A percentile compares a stretch with the other conserved stretches of the same genome.
phyloP scores from a whole-genome alignment of 257 asterid genomes.

The Scutellaria minor region DNA sequence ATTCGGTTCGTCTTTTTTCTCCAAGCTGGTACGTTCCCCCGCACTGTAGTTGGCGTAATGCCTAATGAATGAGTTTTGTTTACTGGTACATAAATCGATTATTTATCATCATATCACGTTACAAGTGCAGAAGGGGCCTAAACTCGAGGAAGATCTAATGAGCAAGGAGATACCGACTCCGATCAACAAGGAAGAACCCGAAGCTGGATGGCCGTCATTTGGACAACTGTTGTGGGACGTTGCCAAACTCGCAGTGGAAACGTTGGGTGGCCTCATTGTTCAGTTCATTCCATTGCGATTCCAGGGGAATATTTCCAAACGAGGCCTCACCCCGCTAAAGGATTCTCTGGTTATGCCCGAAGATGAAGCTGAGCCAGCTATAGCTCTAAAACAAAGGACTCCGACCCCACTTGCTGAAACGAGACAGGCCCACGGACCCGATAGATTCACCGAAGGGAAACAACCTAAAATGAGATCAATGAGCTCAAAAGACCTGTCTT shows the following conservation, averaged over 20 bases:
- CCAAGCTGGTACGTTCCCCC: slow-evolving; percentile 54
- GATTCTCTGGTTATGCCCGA: slow-evolving; percentile 88
- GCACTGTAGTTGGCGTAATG: neutral
- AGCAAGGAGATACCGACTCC: slow-evolving; percentile 57
- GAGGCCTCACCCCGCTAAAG: slow-evolving; percentile 80
- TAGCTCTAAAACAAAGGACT: slow-evolving; percentile 63
- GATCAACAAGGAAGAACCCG: slow-evolving; percentile 61
- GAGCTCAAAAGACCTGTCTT: slow-evolving; percentile 63
- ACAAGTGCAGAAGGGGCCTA: slow-evolving; percentile 56
- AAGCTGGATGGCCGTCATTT: slow-evolving; percentile 89
- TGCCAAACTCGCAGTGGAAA: slow-evolving; percentile 64
- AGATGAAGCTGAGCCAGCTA: slow-evolving; percentile 63
- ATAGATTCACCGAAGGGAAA: slow-evolving; percentile 64
- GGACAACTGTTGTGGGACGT: slow-evolving; percentile 81
- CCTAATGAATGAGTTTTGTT: neutral
- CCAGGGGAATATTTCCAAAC: slow-evolving; percentile 40
- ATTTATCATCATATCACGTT: neutral
- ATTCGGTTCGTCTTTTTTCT: slow-evolving; percentile 71
- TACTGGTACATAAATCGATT: neutral
- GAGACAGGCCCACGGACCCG: slow-evolving; percentile 58
- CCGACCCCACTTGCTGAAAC: slow-evolving; percentile 65
- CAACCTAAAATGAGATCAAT: slow-evolving; percentile 63
- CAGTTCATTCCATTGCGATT: slow-evolving; percentile 53
- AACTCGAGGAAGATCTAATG: slow-evolving; percentile 44
- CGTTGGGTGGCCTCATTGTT: slow-evolving; percentile 50